Conservation (phyloP, 73 alveolate species). For the Paramecium biaurelia region DNA sequence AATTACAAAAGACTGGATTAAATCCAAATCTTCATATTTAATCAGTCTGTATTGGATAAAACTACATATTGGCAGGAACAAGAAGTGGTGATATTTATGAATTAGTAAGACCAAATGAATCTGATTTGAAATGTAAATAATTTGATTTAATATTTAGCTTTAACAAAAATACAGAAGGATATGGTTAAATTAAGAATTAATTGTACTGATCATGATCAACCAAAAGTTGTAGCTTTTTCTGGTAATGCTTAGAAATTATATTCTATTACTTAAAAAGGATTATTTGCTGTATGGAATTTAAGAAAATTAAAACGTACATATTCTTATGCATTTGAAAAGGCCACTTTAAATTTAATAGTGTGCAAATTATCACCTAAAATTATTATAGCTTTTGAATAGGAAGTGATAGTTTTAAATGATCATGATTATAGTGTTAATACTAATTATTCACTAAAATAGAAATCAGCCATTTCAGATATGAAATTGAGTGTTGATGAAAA, state of each 20-base stretch:
- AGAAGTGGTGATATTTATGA: slow-evolving; percentile 80
- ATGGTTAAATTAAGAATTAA: slow-evolving; percentile 67
- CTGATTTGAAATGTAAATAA: slow-evolving; percentile 38
- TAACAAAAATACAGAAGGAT: slow-evolving; percentile 2
- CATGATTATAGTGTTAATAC: slow-evolving; percentile 42
- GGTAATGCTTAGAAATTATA: slow-evolving; percentile 64
- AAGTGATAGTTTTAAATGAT: slow-evolving; percentile 70
- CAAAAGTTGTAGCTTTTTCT: slow-evolving; percentile 64
- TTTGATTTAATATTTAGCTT: neutral
- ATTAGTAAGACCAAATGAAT: slow-evolving; percentile 64
- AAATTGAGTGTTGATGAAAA: slow-evolving; percentile 62
- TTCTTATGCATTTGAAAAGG: slow-evolving; percentile 69
- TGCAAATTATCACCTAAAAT: slow-evolving; percentile 78
- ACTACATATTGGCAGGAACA: slow-evolving; percentile 80
- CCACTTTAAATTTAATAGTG: slow-evolving; percentile 68
- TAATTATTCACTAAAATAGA: neutral
- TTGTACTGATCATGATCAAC: slow-evolving; percentile 80
- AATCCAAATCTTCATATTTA: slow-evolving; percentile 55
- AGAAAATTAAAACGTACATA: slow-evolving; percentile 68
- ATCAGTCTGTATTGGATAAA: slow-evolving; percentile 80
- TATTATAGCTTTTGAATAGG: slow-evolving; percentile 77
- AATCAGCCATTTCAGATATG: slow-evolving; percentile 51
- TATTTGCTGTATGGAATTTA: slow-evolving; percentile 84
- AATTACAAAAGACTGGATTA: neutral
- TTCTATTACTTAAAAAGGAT: slow-evolving; percentile 73